phyloP scores from a whole-genome alignment of 139 green algal genomes.

The Closterium sp. region DNA sequence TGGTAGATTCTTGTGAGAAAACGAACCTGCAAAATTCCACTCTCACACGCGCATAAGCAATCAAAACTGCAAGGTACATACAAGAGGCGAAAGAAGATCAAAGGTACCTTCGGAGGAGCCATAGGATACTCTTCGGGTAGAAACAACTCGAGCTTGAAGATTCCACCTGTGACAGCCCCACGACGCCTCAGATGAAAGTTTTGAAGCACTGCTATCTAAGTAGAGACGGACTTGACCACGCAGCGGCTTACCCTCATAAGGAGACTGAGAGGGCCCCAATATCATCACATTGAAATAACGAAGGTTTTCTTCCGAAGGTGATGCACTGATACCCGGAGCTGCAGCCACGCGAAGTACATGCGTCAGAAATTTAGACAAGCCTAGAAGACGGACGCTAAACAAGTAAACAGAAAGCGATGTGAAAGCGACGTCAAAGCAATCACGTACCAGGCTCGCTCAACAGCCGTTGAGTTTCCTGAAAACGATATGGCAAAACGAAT shows the following conservation, averaged over 20 bases:
- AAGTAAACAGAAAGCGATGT: not conserved
- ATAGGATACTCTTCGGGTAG: slow-evolving; percentile 99
- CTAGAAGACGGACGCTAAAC: not conserved
- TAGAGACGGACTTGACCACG: not conserved
- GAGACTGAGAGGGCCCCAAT: slow-evolving; percentile 80
- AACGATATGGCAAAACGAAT: slow-evolving; percentile 7
- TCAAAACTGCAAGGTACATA: not conserved
- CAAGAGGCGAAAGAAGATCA: not conserved
- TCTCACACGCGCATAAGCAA: not conserved
- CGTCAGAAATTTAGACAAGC: not conserved
- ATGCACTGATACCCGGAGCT: slow-evolving; percentile 93
- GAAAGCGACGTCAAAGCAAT: not conserved
- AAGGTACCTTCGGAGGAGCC: slow-evolving; percentile 88
- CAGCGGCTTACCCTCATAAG: slow-evolving; percentile 83
- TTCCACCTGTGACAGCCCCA: slow-evolving; percentile 68
- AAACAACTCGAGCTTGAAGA: slow-evolving; percentile 98
- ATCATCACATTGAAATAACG: slow-evolving; percentile 99
- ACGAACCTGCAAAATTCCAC: slow-evolving; percentile 61
- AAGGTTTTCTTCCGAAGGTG: slow-evolving; percentile 93
- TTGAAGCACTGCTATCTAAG: not conserved
- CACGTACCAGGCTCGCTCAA: slow-evolving; percentile 81
- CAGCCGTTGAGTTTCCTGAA: slow-evolving; percentile 93
- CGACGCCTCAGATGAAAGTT: slow-evolving; percentile 10
- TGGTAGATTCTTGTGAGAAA: slow-evolving; percentile 99
- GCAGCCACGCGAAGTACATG: slow-evolving; percentile 22